phyloP scores from a whole-genome alignment of 75 land plant species.

The Adiantum capillusveneris region DNA sequence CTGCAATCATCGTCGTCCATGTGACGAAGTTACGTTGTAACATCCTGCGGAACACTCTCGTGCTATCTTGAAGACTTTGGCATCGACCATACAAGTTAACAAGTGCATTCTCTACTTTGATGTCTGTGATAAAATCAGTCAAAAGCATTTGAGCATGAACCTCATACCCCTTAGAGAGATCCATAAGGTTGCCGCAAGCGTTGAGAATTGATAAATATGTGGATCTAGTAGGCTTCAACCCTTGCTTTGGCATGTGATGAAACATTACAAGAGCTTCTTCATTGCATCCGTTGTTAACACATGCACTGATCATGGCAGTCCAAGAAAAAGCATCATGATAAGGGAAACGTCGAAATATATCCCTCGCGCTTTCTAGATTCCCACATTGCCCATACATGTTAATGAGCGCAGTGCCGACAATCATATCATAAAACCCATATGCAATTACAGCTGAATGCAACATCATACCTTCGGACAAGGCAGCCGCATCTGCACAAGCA shows the following conservation, averaged over 20 bases:
- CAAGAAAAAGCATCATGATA: constrained; percentile 36
- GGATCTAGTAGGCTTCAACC: constrained; percentile 25
- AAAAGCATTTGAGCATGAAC: constrained; percentile 27
- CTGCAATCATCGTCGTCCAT: constrained; percentile 59
- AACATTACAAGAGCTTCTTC: constrained; percentile 20
- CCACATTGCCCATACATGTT: constrained; percentile 33
- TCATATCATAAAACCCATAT: constrained; percentile 1
- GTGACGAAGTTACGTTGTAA: constrained; percentile 19
- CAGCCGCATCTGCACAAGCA: constrained; percentile 6
- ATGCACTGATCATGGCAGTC: constrained; percentile 48
- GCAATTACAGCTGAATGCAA: not conserved
- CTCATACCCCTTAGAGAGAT: constrained; percentile 12
- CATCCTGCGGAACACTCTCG: constrained; percentile 17
- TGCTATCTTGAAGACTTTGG: constrained; percentile 14
- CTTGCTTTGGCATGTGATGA: constrained; percentile 24
- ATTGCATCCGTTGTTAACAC: constrained; percentile 26
- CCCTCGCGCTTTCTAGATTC: constrained; percentile 12
- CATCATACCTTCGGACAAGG: not conserved
- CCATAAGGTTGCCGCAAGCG: constrained; percentile 21
- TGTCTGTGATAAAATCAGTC: constrained; percentile 12
- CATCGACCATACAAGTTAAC: constrained; percentile 46
- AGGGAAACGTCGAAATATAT: constrained; percentile 2
- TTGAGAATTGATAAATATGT: constrained; percentile 25
- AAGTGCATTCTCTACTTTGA: constrained; percentile 39
- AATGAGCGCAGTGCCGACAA: constrained; percentile 14